Percentiles rank a stretch among this genome's conserved stretches.
phyloP scores from a whole-genome alignment of 1,139 yeast species.

The Citeromyces siamensis region DNA sequence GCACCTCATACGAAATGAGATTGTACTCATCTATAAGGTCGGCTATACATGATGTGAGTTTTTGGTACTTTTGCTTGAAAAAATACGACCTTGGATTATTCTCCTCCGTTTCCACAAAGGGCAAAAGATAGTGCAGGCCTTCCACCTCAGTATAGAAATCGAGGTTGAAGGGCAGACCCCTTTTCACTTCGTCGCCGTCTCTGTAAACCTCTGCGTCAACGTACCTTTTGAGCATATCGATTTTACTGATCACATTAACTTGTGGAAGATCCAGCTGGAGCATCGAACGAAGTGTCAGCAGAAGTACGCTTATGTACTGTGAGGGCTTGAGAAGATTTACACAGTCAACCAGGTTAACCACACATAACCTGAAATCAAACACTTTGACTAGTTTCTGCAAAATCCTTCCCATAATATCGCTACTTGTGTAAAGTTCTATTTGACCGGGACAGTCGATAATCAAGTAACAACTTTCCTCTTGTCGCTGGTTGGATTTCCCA shows the following conservation, averaged over 20 bases:
- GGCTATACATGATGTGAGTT: slow-evolving; percentile 66
- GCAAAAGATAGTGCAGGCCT: slow-evolving; percentile 58
- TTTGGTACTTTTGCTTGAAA: slow-evolving; percentile 35
- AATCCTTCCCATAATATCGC: slow-evolving; percentile 65
- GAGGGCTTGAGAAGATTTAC: slow-evolving; percentile 78
- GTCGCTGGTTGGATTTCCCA: slow-evolving; percentile 15
- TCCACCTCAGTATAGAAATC: slow-evolving; percentile 92
- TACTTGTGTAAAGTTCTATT: slow-evolving; percentile 89
- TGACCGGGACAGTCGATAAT: slow-evolving; percentile 98
- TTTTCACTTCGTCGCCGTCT: slow-evolving; percentile 21
- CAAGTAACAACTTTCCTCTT: slow-evolving; percentile 59
- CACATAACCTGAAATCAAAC: slow-evolving; percentile 65
- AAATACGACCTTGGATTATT: slow-evolving; percentile 18
- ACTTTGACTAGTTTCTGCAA: slow-evolving; percentile 59
- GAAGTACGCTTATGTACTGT: slow-evolving; percentile 74
- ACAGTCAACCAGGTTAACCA: slow-evolving; percentile 82
- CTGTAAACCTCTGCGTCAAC: slow-evolving; percentile 12
- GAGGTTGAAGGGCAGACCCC: slow-evolving; percentile 60
- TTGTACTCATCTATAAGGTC: slow-evolving; percentile 83
- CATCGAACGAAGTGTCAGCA: slow-evolving; percentile 85
- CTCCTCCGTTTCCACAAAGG: slow-evolving; percentile 58
- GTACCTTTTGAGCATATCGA: slow-evolving; percentile 67
- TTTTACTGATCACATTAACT: slow-evolving; percentile 81
- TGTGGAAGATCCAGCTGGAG: slow-evolving; percentile 88
- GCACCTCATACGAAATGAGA: slow-evolving; percentile 77